Percentiles rank a stretch among this genome's conserved stretches.
phyloP scores from a whole-genome alignment of 345 rosid genomes.

The Conringia planisiliqua region DNA sequence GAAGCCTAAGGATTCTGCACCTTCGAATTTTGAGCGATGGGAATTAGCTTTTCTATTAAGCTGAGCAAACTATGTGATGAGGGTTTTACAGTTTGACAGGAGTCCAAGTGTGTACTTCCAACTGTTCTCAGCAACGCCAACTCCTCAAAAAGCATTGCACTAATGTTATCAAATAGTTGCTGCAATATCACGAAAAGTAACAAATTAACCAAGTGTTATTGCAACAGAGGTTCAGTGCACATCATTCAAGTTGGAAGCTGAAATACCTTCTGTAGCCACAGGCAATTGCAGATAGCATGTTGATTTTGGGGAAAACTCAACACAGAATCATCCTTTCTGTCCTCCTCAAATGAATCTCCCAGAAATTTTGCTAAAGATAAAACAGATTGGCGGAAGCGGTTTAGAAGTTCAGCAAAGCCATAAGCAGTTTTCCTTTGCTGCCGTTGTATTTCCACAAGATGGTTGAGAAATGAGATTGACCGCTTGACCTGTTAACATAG shows the following conservation, averaged over 20 bases:
- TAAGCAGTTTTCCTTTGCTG: slow-evolving; percentile 66
- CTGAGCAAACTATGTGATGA: slow-evolving; percentile 43
- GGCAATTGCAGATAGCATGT: slow-evolving; percentile 43
- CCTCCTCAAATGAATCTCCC: slow-evolving; percentile 30
- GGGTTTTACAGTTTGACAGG: slow-evolving; percentile 55
- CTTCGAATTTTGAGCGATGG: slow-evolving; percentile 60
- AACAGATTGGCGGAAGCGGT: slow-evolving; percentile 42
- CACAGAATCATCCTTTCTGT: slow-evolving; percentile 20
- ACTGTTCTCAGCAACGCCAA: slow-evolving; percentile 56
- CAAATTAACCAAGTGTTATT: slow-evolving; percentile 14
- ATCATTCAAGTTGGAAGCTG: slow-evolving; percentile 15
- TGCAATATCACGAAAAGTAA: slow-evolving; percentile 38
- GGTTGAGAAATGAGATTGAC: slow-evolving; percentile 72
- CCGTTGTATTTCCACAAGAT: slow-evolving; percentile 75
- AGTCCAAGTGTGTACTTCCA: slow-evolving; percentile 47
- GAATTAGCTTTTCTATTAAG: slow-evolving; percentile 55
- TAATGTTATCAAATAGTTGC: slow-evolving; percentile 70
- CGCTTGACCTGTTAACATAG: slow-evolving; percentile 52
- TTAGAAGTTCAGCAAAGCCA: slow-evolving; percentile 47
- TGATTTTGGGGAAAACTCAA: slow-evolving; percentile 55
- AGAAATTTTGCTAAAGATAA: slow-evolving; percentile 42
- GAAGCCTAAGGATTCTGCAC: slow-evolving; percentile 34
- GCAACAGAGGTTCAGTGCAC: slow-evolving; percentile 7
- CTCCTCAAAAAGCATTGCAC: slow-evolving; percentile 53
- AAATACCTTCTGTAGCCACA: slow-evolving; percentile 87